Conservation (phyloP, 805 yeast genomes). For the Pichia phayaonensis region DNA sequence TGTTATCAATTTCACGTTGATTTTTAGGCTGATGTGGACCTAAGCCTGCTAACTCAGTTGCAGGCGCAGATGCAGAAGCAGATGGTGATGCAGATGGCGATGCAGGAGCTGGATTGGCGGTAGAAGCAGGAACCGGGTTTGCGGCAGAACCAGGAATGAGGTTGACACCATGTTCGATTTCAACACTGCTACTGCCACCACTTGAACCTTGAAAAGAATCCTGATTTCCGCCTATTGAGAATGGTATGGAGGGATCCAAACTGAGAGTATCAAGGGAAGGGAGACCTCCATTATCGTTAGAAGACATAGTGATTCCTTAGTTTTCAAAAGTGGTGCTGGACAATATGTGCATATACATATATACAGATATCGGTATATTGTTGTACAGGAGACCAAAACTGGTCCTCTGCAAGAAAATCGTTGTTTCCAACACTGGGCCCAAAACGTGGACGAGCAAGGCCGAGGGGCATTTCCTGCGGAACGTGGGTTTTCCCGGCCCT, state of each 20-base stretch:
- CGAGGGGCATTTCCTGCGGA: too few relatives aligned
- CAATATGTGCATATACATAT: too few relatives aligned
- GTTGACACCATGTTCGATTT: background rate
- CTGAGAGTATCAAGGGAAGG: background rate
- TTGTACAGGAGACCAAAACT: too few relatives aligned
- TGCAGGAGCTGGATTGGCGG: background rate
- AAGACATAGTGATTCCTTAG: background rate
- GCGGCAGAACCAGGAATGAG: background rate
- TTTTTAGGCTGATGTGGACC: slow-evolving; percentile 29
- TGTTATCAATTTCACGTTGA: slow-evolving; percentile 55
- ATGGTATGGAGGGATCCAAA: background rate
- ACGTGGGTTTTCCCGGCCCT: too few relatives aligned
- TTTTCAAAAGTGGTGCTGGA: too few relatives aligned
- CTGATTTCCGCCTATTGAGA: background rate
- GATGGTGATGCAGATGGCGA: background rate
- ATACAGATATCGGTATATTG: too few relatives aligned
- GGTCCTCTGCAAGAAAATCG: too few relatives aligned
- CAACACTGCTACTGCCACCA: background rate
- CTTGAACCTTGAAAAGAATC: background rate
- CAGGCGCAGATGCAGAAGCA: background rate
- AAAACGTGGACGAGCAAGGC: too few relatives aligned
- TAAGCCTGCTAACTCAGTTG: slow-evolving; percentile 3
- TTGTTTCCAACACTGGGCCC: too few relatives aligned
- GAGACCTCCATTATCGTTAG: background rate
- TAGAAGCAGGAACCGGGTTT: background rate